Base-by-base conservation (phyloP, 2,329 filamentous ascomycete species). In the Ascochyta pisi region DNA sequence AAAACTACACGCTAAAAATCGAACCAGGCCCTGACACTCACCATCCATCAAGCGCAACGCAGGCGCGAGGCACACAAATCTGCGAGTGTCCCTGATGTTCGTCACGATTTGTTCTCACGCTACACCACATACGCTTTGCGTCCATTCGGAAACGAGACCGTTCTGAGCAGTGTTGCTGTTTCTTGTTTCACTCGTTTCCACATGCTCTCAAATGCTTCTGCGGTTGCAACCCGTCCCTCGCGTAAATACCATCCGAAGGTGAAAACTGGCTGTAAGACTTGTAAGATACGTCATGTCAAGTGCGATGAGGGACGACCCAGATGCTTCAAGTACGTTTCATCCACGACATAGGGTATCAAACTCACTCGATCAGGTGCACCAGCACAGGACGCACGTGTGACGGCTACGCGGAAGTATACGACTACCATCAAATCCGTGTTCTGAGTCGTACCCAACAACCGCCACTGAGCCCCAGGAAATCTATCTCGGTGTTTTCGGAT, bases 311-410 rank as follows among this genome's bases (percentile, higher is more conserved):
- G 31, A 12, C 64, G 62, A 23, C 68, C 67, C 1, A 27, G 37
- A 22, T 69, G 68, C 40, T 22, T 33, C 33, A 65, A 62, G 68
- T 67, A 64, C 46, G 42, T 40, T 3, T 16, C 7, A 7, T 38
- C 34, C 37, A 1, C 23, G 4, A 6, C 8, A 26, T 2, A 10
- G 4, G 16, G 5, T 3, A 1, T 16, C 10, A 12, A 10, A n/a
- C 16, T 65, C 13, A 63, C 56, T 13, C 19, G 10, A 6, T 3
- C 31, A 67, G 61, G 57, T 70, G 67, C 35, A 63, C 56, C 10
- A 65, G 56, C 39, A 65, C 61, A 23, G 65, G 66, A n/a, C 66
- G 66, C n/a, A 62, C 46, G 45, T 70, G 66, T 47, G 62, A 64
- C 42, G 65, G 65, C 31, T 68, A 67, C 50, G 38, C 43, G 13